Evolutionary conservation across 257 asterid species (phyloP).

Genomic region (Osmanthus fragrans): DNA sequence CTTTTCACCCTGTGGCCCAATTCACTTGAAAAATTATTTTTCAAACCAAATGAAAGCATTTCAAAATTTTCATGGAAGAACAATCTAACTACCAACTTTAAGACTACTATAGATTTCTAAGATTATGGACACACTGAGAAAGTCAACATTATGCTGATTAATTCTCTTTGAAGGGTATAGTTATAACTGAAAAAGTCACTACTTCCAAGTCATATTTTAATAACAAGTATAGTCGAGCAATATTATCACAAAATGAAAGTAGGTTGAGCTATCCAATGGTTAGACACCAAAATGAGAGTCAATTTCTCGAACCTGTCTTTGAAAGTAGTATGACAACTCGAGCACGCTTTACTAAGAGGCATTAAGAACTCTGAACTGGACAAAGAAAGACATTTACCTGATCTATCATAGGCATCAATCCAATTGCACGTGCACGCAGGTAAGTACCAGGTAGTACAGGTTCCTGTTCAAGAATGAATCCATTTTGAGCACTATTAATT

Average conservation of each 20-base stretch:
- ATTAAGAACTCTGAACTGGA: not conserved
- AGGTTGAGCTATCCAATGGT: no score
- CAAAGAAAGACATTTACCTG: slow-evolving; percentile 51
- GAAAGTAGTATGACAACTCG: no score
- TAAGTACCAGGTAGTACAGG: slow-evolving; percentile 85
- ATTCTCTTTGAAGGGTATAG: not conserved
- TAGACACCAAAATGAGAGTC: no score
- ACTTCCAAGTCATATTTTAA: no score
- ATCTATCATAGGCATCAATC: slow-evolving; percentile 97
- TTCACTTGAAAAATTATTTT: not conserved
- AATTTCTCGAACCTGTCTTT: no score
- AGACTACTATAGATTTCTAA: not conserved
- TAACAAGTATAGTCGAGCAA: no score
- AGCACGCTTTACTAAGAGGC: no score
- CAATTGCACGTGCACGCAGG: slow-evolving; percentile 95
- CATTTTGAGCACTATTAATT: not conserved
- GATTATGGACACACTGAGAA: not conserved
- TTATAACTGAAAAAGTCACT: no score
- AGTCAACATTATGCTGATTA: not conserved
- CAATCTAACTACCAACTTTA: not conserved
- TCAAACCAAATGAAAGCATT: not conserved
- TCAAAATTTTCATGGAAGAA: not conserved
- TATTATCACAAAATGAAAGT: no score
- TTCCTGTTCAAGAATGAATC: slow-evolving; percentile 43
- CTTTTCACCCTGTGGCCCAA: slow-evolving; percentile 67